A percentile compares a stretch with the other conserved stretches of the same genome.
Evolutionary conservation across 2,329 filamentous ascomycete species (phyloP).

Genomic region (Aspergillus tamarii): DNA sequence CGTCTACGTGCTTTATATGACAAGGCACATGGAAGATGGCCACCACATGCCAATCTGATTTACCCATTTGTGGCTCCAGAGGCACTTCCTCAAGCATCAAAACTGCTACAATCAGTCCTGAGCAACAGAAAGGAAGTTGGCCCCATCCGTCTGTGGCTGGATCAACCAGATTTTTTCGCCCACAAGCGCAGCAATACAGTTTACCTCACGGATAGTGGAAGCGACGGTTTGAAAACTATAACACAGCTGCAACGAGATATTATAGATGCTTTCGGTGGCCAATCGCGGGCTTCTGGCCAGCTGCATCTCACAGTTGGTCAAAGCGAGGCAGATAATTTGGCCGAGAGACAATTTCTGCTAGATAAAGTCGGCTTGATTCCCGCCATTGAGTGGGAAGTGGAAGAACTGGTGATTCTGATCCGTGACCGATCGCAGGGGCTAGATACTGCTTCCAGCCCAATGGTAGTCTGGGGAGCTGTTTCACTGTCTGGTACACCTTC

Average conservation of each 20-base stretch:
- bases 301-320: conserved; percentile 11
- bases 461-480: conserved; percentile 8
- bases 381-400: conserved; percentile 2
- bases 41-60: conserved; percentile 11
- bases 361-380: conserved; percentile 8
- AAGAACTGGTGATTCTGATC: conserved; percentile 7
- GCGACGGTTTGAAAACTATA: background rate
- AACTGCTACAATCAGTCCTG: background rate
- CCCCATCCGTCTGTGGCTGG: conserved; percentile 3
- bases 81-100: background rate
- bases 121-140: background rate
- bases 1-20: conserved; percentile 10
- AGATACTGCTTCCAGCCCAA: background rate
- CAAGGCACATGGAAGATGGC: conserved; percentile 14
- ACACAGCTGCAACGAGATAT: background rate
- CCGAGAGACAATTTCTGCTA: conserved; percentile 3
- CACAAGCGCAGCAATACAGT: conserved; percentile 6
- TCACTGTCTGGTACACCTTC: background rate
- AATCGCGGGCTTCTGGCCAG: background rate
- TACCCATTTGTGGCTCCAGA: conserved; percentile 14
- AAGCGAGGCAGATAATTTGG: background rate
- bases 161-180: conserved; percentile 8
- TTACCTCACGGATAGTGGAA: conserved; percentile 2
- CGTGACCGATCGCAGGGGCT: conserved; percentile 6
- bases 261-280: background rate